Evolutionary conservation across 179 eudicot genomes (phyloP), one percentile per base, ranked within the genome.

Genomic region (Vitellaria paradoxa): DNA sequence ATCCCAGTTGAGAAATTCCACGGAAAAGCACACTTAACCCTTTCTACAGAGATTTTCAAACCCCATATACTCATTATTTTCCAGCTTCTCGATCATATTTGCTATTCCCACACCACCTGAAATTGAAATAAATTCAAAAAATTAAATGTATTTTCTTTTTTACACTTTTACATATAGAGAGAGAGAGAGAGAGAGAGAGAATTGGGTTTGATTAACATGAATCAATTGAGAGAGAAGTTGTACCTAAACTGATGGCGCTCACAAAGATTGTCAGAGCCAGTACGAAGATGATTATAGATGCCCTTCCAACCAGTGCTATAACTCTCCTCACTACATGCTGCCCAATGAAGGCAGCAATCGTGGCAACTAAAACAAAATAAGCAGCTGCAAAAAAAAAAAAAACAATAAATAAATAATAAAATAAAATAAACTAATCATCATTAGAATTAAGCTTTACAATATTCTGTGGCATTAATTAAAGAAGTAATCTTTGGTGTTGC

Each of bases 251-350:
- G 72, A 91, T 77, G 49, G 94, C 92, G 75, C 94, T 91, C 47
- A 87, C 75, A 30, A 91, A 82, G 81, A 91, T 91, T 5, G 92
- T 91, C 30, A 81, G 50, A 17, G 92, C 84, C 30, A 90, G 88
- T 75, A 90, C 86, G 75, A 90, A 90, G 76, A 91, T 86, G 82
- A 91, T 91, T 14, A 91, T 78, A 9, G 94, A 91, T 30, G 92
- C 88, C 80, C 94, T 82, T 72, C 94, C 94, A 63, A 91, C 42
- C 15, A 91, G 26, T 13, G 75, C 68, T 55, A 89, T 84, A 37
- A 87, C 26, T 79, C 57, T 89, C 65, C 91, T 85, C 40, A 91
- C 94, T 0, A 91, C 86, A 65, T 87, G 94, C 77, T 89, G 94
- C 42, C 94, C 94, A 23, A 56, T 70, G 15, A 89, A 53, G 42